Conservation (phyloP, 208 protist species). For the Balamuthia mandrillaris region DNA sequence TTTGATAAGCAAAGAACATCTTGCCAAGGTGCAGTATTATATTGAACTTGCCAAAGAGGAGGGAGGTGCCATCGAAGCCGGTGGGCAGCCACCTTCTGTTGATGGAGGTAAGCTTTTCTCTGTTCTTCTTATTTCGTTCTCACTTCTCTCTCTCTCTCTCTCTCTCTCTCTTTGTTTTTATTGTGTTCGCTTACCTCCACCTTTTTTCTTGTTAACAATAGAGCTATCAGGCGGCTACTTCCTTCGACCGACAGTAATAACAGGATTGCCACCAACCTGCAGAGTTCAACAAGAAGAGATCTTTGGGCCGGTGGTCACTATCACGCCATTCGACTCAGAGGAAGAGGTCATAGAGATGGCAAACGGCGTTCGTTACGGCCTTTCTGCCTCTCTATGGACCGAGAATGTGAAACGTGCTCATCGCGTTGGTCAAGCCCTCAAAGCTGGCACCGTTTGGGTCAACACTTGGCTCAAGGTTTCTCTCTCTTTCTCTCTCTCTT, state of each 20-base stretch:
- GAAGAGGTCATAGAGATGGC: slow-evolving; percentile 57
- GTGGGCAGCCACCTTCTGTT: slow-evolving; percentile 29
- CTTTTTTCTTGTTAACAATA: not conserved
- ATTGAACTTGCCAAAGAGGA: slow-evolving; percentile 56
- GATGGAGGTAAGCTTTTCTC: not conserved
- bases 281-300: slow-evolving; percentile 61
- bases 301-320: slow-evolving; percentile 59
- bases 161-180: not conserved
- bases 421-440: slow-evolving; percentile 48
- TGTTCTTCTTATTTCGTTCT: not conserved
- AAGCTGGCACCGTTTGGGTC: slow-evolving; percentile 61
- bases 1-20: slow-evolving; percentile 51
- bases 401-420: slow-evolving; percentile 47
- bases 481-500: not conserved
- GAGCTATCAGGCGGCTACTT: slow-evolving; percentile 59
- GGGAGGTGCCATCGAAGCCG: slow-evolving; percentile 54
- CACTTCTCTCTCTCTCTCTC: not conserved
- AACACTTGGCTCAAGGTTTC: slow-evolving; percentile 62
- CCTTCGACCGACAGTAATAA: slow-evolving; percentile 58
- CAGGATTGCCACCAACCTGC: not conserved
- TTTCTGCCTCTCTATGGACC: slow-evolving; percentile 65
- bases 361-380: slow-evolving; percentile 68
- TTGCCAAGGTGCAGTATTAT: slow-evolving; percentile 59
- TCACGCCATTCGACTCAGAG: slow-evolving; percentile 56
- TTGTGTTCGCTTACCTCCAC: not conserved